Base-by-base conservation (phyloP, 2,329 filamentous ascomycete species). In the Pseudopithomyces chartarum region DNA sequence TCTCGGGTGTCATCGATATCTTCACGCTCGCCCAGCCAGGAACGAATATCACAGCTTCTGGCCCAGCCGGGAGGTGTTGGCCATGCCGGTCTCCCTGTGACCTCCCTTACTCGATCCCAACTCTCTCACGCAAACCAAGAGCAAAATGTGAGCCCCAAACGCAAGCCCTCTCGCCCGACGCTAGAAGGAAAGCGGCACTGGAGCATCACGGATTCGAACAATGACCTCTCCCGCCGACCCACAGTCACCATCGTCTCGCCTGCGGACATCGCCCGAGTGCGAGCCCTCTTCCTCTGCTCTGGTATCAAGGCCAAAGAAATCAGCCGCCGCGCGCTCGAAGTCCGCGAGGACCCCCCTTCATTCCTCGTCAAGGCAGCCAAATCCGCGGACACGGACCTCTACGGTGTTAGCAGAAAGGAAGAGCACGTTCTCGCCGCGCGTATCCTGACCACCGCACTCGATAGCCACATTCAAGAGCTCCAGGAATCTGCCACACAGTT, bases 271-370 rank as follows among this genome's bases (percentile, higher is more conserved):
- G 90, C 90, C 15, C 87, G 92, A n/a, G 83, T 93, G 2, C 85
- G 87, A 55, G 85, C 91, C 0, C 81, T 96, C 8, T 85, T 97
- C 39, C 81, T 96, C 20, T 90, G 88, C 60, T 91, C 92, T 0
- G 93, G 92, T n/a, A 88, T 97, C 69, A 96, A 96, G 77, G 93
- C 94, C 0, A 87, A 87, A 67, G 91, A 95, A 69, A 90, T 97
- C 53, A 82, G 83, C 26, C 84, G 87, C 3, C 85, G 89, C 45
- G 87, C 89, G 3, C 77, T 87, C 43, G 80, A 81, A 34, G 61
- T 71, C 0, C 73, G 73, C 13, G 58, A 67, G 2, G 49, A 72
- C 20, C 63, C 71, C 2, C 63, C 74, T 0, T 51, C 59, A 3
- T 78, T 78, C 43, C 74, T 80, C 34, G 71, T 45, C 10, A 67